phyloP scores from a whole-genome alignment of 164 flowering plant genomes.

The Berberis thunbergii region DNA sequence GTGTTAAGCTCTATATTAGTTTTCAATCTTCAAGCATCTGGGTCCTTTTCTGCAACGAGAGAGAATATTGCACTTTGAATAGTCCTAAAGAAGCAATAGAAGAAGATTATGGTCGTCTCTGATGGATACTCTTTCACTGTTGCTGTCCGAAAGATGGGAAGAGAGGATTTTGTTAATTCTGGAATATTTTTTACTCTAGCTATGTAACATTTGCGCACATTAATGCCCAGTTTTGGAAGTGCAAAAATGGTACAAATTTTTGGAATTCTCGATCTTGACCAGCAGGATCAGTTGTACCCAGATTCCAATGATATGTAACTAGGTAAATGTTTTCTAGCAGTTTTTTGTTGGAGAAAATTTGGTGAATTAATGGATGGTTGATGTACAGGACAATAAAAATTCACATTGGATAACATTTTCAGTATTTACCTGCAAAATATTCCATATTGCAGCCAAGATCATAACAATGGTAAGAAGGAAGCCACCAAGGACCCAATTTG shows the following conservation, averaged over 20 bases:
- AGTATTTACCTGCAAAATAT: slow-evolving; percentile 16
- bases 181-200: no score
- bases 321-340: no score
- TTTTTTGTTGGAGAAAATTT: no score
- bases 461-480: slow-evolving; percentile 21
- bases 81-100: slow-evolving; percentile 37
- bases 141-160: slow-evolving; percentile 15
- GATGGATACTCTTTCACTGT: slow-evolving; percentile 34
- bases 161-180: no score
- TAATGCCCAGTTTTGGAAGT: no score
- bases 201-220: no score
- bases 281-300: no score
- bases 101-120: slow-evolving; percentile 25
- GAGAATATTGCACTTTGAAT: slow-evolving; percentile 30
- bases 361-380: no score
- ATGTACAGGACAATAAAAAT: neutral
- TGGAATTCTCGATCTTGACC: no score
- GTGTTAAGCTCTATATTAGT: neutral
- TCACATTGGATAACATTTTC: no score
- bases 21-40: slow-evolving; percentile 30
- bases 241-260: no score
- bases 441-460: slow-evolving; percentile 23
- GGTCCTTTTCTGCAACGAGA: slow-evolving; percentile 27
- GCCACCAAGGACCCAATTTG: slow-evolving; percentile 42
- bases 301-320: no score